Conservation (phyloP, 2,329 filamentous ascomycete genomes). For the Ascochyta koolunga region DNA sequence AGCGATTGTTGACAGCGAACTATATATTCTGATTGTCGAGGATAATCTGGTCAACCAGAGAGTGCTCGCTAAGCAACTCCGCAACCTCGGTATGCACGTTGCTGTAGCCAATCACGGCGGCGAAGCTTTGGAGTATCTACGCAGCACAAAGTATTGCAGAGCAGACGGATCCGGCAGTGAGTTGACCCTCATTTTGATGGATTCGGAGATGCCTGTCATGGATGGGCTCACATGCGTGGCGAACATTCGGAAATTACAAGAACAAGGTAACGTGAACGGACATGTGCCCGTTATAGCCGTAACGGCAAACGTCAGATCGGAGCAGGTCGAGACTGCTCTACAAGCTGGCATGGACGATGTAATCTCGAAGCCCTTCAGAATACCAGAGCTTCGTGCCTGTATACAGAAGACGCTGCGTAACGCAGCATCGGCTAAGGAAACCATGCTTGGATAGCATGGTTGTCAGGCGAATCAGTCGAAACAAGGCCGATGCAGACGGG, state of each 20-base stretch:
- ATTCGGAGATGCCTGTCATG: constrained; percentile 46
- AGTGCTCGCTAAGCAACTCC: constrained; percentile 49
- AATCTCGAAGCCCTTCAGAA: constrained; percentile 75
- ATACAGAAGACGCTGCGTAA: constrained; percentile 25
- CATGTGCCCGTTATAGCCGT: constrained; percentile 43
- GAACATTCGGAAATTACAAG: constrained; percentile 36
- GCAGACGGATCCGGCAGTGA: constrained; percentile 13
- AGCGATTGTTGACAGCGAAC: constrained; percentile 9
- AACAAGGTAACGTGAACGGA: constrained; percentile 21
- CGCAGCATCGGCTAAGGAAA: not conserved
- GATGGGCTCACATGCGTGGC: constrained; percentile 36
- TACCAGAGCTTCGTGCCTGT: constrained; percentile 33
- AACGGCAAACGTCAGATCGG: constrained; percentile 43
- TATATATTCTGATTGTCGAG: constrained; percentile 42
- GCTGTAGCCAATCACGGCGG: constrained; percentile 47
- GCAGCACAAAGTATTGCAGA: constrained; percentile 31
- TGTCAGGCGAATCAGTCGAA: not conserved
- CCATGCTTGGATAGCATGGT: not conserved
- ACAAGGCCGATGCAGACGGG: not conserved
- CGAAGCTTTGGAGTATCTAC: constrained; percentile 47
- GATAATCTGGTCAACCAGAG: constrained; percentile 52
- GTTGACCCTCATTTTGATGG: constrained; percentile 38
- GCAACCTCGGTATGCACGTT: constrained; percentile 45
- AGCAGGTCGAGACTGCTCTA: constrained; percentile 39
- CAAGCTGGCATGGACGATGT: constrained; percentile 54